These are phyloP conservation scores for Melaleuca alternifolia DNA, from an alignment of 345 rosid genomes.

Conservation along the genomic window DNA sequence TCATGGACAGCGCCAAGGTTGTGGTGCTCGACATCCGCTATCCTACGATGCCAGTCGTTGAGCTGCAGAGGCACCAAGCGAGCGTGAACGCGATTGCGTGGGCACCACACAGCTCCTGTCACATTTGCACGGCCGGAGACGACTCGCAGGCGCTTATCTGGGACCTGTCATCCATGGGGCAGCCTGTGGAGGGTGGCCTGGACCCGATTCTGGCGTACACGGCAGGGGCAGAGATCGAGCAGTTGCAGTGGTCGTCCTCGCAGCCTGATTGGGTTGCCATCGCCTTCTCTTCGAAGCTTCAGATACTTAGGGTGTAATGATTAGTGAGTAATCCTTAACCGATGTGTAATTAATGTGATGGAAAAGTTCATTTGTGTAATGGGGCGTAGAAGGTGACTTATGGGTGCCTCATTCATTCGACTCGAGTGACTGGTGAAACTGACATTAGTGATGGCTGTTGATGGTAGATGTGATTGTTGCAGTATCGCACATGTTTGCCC, in stretches of 20 bases:
- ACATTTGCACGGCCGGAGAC: constrained; percentile 94
- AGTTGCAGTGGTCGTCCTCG: constrained; percentile 93
- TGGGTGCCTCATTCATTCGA: background rate
- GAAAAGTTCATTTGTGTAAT: background rate
- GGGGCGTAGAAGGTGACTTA: background rate
- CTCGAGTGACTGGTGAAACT: background rate
- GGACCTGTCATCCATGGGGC: constrained; percentile 94
- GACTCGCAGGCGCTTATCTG: constrained; percentile 96
- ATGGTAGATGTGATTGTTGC: background rate
- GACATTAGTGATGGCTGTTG: background rate
- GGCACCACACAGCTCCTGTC: constrained; percentile 99
- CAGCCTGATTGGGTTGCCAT: constrained; percentile 99
- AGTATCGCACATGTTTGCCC: background rate
- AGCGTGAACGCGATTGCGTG: constrained; percentile 91
- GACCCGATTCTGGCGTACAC: constrained; percentile 94
- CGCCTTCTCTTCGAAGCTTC: constrained; percentile 87
- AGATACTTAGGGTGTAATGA: constrained; percentile 82
- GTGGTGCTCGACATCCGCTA: constrained; percentile 89
- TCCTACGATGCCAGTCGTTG: constrained; percentile 87
- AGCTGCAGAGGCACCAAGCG: constrained; percentile 85
- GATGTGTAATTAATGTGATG: background rate
- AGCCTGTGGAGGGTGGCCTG: constrained; percentile 90
- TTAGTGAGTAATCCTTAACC: background rate
- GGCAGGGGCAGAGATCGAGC: constrained; percentile 95
- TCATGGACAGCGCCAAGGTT: constrained; percentile 92